Conservation (phyloP, 2,329 filamentous ascomycete genomes). For the Fusarium sp. region DNA sequence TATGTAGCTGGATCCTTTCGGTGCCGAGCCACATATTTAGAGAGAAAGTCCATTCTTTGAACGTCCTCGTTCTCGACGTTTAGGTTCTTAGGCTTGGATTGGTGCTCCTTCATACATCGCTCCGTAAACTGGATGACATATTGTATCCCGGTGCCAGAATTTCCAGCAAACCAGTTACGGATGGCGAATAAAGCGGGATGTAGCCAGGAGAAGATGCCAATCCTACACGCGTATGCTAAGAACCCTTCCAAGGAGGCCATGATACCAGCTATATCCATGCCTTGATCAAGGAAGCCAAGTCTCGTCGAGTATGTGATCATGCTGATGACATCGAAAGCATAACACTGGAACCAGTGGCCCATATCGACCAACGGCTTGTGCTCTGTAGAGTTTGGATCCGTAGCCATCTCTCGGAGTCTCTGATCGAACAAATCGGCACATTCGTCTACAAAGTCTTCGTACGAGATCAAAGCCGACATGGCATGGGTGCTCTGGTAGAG, state of each 20-base stretch:
- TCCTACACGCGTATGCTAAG: neutral
- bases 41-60: neutral
- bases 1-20: neutral
- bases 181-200: neutral
- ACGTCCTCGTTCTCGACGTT: neutral
- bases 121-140: neutral
- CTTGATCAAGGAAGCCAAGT: slow-evolving; percentile 59
- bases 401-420: neutral
- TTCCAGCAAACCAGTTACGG: neutral
- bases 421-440: slow-evolving; percentile 48
- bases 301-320: slow-evolving; percentile 55
- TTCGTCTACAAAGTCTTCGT: slow-evolving; percentile 62
- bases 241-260: slow-evolving; percentile 41
- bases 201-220: neutral
- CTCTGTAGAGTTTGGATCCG: neutral
- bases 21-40: neutral
- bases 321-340: slow-evolving; percentile 64
- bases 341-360: slow-evolving; percentile 57
- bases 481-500: slow-evolving; percentile 54
- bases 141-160: neutral
- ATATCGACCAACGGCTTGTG: neutral
- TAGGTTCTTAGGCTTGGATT: neutral
- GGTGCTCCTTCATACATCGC: neutral
- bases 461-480: slow-evolving; percentile 60
- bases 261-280: slow-evolving; percentile 56